Evolutionary conservation across 2,329 filamentous ascomycete species (phyloP).

Genomic region (Alternaria rosae): DNA sequence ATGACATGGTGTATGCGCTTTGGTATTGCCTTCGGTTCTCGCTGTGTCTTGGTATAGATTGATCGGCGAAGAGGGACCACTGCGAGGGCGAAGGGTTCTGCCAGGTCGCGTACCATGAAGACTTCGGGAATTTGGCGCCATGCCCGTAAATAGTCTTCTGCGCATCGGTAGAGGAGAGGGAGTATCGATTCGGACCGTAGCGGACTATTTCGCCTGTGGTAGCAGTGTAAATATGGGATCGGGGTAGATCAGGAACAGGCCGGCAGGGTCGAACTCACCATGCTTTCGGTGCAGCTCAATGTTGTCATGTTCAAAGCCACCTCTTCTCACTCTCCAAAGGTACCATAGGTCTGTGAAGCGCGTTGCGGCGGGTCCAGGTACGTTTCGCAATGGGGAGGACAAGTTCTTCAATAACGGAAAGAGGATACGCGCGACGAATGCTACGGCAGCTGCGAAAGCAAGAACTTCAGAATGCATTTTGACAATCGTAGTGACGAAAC

Average conservation of each 20-base stretch:
- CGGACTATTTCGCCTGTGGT: slow-evolving; percentile 14
- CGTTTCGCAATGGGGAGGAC: slow-evolving; percentile 13
- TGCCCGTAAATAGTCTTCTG: slow-evolving; percentile 28
- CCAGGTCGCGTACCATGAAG: slow-evolving; percentile 28
- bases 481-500: not conserved
- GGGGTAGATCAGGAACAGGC: not conserved
- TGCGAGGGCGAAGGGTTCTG: slow-evolving; percentile 33
- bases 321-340: slow-evolving; percentile 14
- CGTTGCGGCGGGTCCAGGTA: slow-evolving; percentile 19
- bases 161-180: slow-evolving; percentile 10
- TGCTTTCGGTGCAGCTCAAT: slow-evolving; percentile 22
- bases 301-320: slow-evolving; percentile 12
- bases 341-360: slow-evolving; percentile 24
- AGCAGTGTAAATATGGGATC: not conserved
- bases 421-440: slow-evolving; percentile 11
- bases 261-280: slow-evolving; percentile 4
- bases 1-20: slow-evolving; percentile 15
- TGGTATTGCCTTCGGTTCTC: slow-evolving; percentile 41
- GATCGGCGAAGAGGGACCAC: slow-evolving; percentile 48
- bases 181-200: slow-evolving; percentile 18
- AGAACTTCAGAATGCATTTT: slow-evolving; percentile 12
- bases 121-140: slow-evolving; percentile 29
- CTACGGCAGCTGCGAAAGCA: slow-evolving; percentile 2
- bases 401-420: slow-evolving; percentile 7
- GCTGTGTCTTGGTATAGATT: slow-evolving; percentile 48